Evolutionary conservation across 768 basidiomycete species (phyloP).

Genomic region (Russula brevipes): DNA sequence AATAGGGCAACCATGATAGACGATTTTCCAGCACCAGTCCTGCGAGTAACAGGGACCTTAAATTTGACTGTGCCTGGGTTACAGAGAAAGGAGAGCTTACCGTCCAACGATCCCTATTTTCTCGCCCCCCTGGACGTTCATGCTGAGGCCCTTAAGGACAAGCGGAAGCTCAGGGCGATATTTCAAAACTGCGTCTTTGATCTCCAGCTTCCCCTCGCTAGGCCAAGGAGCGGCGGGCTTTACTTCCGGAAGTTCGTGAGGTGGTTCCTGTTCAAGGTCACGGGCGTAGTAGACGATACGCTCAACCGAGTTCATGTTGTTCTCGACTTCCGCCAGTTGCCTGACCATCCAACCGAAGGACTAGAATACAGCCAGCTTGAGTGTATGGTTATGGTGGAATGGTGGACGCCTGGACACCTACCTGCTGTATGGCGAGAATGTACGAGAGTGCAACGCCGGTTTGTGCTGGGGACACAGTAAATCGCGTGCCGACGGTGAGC

Average conservation of each 20-base stretch:
- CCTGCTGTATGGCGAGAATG: constrained; percentile 73
- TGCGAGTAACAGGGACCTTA: constrained; percentile 14
- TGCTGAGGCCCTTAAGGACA: constrained; percentile 76
- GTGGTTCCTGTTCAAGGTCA: constrained; percentile 76
- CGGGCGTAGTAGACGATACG: constrained; percentile 78
- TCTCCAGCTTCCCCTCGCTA: constrained; percentile 59
- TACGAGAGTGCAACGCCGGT: constrained; percentile 76
- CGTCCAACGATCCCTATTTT: constrained; percentile 89
- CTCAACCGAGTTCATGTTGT: constrained; percentile 90
- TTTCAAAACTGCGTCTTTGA: constrained; percentile 70
- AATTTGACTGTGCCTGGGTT: background rate
- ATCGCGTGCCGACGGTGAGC: constrained; percentile 68
- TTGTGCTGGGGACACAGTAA: constrained; percentile 71
- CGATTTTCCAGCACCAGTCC: constrained; percentile 84
- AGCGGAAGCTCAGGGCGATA: constrained; percentile 87
- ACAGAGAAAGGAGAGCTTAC: constrained; percentile 29
- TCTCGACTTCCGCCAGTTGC: constrained; percentile 81
- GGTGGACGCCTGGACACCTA: constrained; percentile 30
- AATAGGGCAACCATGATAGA: constrained; percentile 87
- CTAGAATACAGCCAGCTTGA: constrained; percentile 31
- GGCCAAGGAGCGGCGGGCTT: constrained; percentile 72
- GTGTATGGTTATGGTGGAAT: background rate
- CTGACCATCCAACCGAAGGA: constrained; percentile 70
- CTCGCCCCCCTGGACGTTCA: constrained; percentile 69
- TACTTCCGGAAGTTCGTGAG: constrained; percentile 56